Evolutionary conservation across 371 early-diverging fungal genomes (phyloP), one percentile per base, ranked within the genome.

Genomic region (Mucor saturninus): DNA sequence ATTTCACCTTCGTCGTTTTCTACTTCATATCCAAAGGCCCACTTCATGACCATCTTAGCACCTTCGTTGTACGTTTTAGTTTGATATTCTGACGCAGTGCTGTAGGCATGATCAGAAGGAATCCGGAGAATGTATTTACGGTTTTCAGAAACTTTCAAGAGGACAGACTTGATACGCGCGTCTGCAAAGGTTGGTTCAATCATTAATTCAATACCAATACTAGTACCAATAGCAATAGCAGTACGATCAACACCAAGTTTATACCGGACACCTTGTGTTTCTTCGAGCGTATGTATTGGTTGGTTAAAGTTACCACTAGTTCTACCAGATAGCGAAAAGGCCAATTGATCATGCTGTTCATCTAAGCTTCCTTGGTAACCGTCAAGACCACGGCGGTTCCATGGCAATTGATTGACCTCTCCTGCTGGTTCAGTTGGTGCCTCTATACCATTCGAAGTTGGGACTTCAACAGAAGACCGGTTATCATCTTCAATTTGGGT

Each of bases 191-290:
- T 67, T 8, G 79, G 79, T 28, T 75, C 69, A 21, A 78, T 49
- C 65, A 73, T 59, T 10, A 78, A 49, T 43, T 73, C 74, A 14
- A 78, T 35, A 5, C 79, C 79, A 37, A 78, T 53, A 52, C 76
- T 73, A 11, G 79, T 75, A 2, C 79, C 79, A 26, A 78, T 49
- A 1, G 70, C 79, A 49, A 78, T 71, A 29, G 76, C 79, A 14
- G 79, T 75, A 46, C 79, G 68, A 55, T 78, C 79, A 21, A 78
- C 65, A 32, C 65, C 48, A 42, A 75, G 56, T 14, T 69, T 68
- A 62, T 73, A 78, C 0, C 76, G 73, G 9, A 75, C 30, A 15
- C 79, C 79, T 39, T 62, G 56, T 14, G 51, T 50, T 9, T 56
- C 35, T 4, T 57, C 42, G 3, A 64, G 29, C 31, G 32, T 29